These are phyloP conservation scores for Adenanthera pavonina DNA, from an alignment of 306 rosid genomes.

Conservation along the genomic window DNA sequence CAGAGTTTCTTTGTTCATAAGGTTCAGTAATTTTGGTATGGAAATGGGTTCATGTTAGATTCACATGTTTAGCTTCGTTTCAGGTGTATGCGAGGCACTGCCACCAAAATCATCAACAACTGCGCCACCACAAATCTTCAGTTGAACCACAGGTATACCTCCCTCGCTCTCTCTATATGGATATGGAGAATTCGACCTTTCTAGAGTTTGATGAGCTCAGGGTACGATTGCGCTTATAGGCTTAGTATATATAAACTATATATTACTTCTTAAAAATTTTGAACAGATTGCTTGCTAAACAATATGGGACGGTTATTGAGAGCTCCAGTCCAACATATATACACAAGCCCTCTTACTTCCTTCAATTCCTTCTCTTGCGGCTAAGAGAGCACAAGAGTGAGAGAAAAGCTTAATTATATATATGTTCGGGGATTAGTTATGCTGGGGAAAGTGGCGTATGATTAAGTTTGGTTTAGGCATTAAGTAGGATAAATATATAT, in stretches of 20 bases:
- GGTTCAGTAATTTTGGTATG: background rate
- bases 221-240: background rate
- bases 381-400: background rate
- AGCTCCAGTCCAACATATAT: background rate
- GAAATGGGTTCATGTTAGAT: background rate
- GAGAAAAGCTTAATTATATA: background rate
- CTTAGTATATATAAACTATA: background rate
- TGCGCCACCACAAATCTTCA: conserved; percentile 30
- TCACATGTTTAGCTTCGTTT: conserved; percentile 17
- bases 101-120: conserved; percentile 21
- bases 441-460: conserved; percentile 4
- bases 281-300: no score
- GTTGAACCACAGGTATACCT: conserved; percentile 19
- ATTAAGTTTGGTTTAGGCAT: conserved; percentile 26
- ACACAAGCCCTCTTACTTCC: background rate
- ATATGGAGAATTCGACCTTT: background rate
- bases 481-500: background rate
- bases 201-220: background rate
- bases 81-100: conserved; percentile 34
- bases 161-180: no score
- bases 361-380: background rate
- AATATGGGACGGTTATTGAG: no score
- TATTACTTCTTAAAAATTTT: no score
- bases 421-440: background rate
- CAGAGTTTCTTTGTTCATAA: background rate